Percentiles rank a stretch among this genome's conserved stretches.
Conservation (phyloP, 257 asterid species). For the Datura wrightii region DNA sequence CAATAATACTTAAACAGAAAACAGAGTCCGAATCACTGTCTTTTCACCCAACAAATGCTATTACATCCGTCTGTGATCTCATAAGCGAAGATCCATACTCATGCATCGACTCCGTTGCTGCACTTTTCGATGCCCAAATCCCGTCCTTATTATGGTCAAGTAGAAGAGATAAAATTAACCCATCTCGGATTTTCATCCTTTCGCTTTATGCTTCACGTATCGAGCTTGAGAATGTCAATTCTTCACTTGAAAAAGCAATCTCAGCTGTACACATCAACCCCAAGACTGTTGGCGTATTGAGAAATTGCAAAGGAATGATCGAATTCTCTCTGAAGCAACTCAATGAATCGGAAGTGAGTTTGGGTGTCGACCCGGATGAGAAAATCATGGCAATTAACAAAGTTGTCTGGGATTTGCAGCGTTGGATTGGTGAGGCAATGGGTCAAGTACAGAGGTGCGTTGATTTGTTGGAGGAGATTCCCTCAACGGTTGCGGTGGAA, state of each 20-base stretch:
- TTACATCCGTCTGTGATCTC: background rate
- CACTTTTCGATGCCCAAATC: background rate
- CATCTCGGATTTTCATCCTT: background rate
- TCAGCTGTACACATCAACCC: background rate
- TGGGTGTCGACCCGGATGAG: background rate
- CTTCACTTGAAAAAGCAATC: background rate
- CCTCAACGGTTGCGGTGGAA: background rate
- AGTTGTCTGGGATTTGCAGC: constrained; percentile 3
- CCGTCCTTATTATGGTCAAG: background rate
- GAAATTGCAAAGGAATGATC: background rate
- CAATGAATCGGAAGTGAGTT: constrained; percentile 4
- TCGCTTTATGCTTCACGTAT: background rate
- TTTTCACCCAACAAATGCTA: background rate
- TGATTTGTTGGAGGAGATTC: background rate
- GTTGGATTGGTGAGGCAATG: constrained; percentile 10
- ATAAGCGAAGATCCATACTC: constrained; percentile 1
- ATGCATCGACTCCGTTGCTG: background rate
- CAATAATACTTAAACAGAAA: background rate
- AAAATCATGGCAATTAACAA: background rate
- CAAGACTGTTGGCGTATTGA: background rate
- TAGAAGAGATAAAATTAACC: background rate
- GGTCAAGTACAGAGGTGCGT: background rate
- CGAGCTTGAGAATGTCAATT: background rate
- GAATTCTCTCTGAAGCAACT: background rate
- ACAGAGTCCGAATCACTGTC: constrained; percentile 19